Percentiles rank a stretch among this genome's conserved stretches.
Evolutionary conservation across 2,329 filamentous ascomycete species (phyloP).

Genomic region (Colletotrichum australisinense): DNA sequence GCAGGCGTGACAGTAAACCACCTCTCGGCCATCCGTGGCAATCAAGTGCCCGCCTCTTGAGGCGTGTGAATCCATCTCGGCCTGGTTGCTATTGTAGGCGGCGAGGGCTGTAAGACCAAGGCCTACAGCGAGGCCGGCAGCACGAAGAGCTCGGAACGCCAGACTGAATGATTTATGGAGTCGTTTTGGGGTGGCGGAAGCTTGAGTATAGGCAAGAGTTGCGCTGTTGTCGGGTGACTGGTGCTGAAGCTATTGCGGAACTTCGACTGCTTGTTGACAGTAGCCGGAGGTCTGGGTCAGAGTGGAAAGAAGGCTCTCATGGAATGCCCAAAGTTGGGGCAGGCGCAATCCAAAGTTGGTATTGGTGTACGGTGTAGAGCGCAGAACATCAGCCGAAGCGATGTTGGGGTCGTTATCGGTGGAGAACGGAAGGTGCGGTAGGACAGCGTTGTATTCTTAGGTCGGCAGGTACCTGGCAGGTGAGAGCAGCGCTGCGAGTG

Average conservation of each 20-base stretch:
- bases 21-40: constrained; percentile 67
- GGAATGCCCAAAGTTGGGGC: neutral
- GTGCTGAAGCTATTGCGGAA: constrained; percentile 2
- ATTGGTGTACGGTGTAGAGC: constrained; percentile 17
- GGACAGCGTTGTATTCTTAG: constrained; percentile 4
- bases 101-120: constrained; percentile 69
- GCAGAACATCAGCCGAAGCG: constrained; percentile 22
- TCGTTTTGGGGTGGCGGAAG: neutral
- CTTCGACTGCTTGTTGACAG: neutral
- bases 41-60: constrained; percentile 56
- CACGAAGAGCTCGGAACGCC: constrained; percentile 67
- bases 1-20: constrained; percentile 90
- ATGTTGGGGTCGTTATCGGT: constrained; percentile 21
- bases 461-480: neutral
- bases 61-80: constrained; percentile 50
- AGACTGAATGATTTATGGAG: constrained; percentile 51
- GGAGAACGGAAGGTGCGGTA: constrained; percentile 21
- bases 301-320: neutral
- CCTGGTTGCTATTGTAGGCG: constrained; percentile 62
- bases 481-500: neutral
- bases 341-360: neutral
- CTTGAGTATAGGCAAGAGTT: neutral
- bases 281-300: too few species aligned
- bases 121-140: constrained; percentile 67
- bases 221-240: neutral